Base-by-base conservation (phyloP, 495 filamentous ascomycete genomes). In the Tuber aestivum region DNA sequence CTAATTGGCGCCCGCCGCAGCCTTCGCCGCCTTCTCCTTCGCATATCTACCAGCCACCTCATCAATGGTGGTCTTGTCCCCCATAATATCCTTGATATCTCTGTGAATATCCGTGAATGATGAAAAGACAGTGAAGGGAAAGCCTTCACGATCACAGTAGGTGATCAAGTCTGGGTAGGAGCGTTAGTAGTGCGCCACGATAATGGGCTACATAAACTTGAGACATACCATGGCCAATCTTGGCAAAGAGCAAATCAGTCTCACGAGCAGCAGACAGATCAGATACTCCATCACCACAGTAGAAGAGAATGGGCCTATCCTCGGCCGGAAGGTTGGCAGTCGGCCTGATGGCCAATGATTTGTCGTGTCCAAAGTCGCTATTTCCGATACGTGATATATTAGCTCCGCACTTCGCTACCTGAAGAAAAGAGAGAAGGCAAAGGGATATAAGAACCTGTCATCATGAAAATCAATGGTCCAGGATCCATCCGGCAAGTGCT, bases 391-490 rank as follows among this genome's bases (percentile, higher is more conserved):
- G 76, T 86, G 69, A 84, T 77, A 35, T 41, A 18, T 9, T 48
- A 77, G 6, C 10, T 71, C 21, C 38, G 0, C 41, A 27, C 35
- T 8, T 48, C 44, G n/a, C n/a, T n/a, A 20, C 68, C n/a, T 9
- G 21, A 41, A 27, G 35, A 20, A 48, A 44, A 20, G 38, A 45
- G 61, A 65, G 56, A 7, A 18, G 56, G 12, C 18, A 4, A 35
- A 4, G 56, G 14, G 12, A 56, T 65, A 65, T 38, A 70, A 79
- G 74, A 81, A 93, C 91, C 91, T 94, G 45, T 93, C 92, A 83
- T 97, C 94, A 78, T 92, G 94, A 83, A 89, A 98, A 41, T 90
- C 87, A 81, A 99, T 93, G 80, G 91, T 85, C 95, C 95, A 99
- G 23, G 92, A 95, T 20, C 89, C 88, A 75, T 91, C 89, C 73